phyloP scores from a whole-genome alignment of 2,329 filamentous ascomycete species.

The Fusarium sp. region DNA sequence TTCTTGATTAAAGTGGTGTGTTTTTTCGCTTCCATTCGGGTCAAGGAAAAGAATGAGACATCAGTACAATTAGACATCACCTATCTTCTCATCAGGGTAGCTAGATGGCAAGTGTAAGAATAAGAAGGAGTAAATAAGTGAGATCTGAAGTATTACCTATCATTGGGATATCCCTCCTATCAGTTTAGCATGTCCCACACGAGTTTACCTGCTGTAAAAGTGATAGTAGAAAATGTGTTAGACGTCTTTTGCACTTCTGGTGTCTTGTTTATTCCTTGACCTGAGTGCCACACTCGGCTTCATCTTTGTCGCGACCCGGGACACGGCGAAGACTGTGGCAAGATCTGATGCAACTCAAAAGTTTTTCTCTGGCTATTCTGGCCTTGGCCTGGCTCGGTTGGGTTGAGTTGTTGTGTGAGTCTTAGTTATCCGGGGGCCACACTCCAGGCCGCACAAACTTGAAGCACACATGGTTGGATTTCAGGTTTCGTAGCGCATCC shows the following conservation, averaged over 20 bases:
- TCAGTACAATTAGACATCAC: not conserved
- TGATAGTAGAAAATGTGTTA: not conserved
- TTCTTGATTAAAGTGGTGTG: slow-evolving; percentile 13
- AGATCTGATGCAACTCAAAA: slow-evolving; percentile 6
- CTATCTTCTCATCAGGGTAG: not conserved
- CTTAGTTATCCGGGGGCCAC: slow-evolving; percentile 5
- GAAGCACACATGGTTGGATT: slow-evolving; percentile 15
- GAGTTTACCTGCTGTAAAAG: not conserved
- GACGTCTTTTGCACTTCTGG: not conserved
- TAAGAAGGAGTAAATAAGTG: not conserved
- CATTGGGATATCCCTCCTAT: not conserved
- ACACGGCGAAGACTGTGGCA: slow-evolving; percentile 12
- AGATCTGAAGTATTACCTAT: not conserved
- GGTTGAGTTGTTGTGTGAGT: slow-evolving; percentile 13
- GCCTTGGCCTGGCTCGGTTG: not conserved
- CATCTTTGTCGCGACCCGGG: slow-evolving; percentile 5
- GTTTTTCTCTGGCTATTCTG: slow-evolving; percentile 8
- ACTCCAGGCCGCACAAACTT: not conserved
- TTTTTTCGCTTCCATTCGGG: not conserved
- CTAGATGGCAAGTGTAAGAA: not conserved
- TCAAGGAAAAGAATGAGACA: not conserved
- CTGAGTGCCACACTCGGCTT: slow-evolving; percentile 1
- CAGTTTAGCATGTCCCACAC: not conserved
- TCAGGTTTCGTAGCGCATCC: slow-evolving; percentile 15
- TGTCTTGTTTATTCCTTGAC: slow-evolving; percentile 6